Percentiles rank a stretch among this genome's conserved stretches.
These are phyloP conservation scores for Beauveria brongniartii DNA, from an alignment of 2,329 filamentous ascomycete species.

Conservation along the genomic window DNA sequence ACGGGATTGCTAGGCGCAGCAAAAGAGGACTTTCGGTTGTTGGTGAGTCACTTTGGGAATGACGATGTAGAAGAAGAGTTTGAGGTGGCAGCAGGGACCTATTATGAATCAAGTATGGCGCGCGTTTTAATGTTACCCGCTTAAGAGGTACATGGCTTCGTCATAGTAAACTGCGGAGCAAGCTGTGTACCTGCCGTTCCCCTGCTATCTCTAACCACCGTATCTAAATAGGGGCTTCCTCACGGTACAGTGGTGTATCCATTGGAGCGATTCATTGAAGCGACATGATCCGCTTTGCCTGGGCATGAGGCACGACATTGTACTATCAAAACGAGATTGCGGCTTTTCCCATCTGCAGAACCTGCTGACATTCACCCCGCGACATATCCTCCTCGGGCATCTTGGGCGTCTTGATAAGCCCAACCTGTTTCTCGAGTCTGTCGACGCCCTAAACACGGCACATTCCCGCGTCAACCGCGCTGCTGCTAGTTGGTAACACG, in stretches of 20 bases:
- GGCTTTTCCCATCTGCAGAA: no score
- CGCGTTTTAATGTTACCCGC: not conserved
- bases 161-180: not conserved
- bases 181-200: not conserved
- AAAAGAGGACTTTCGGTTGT: not conserved
- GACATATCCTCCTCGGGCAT: not conserved
- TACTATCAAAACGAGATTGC: no score
- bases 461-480: not conserved
- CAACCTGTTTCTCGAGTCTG: not conserved
- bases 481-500: not conserved
- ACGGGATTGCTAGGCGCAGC: not conserved
- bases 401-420: not conserved
- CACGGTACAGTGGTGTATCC: not conserved
- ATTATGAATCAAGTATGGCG: not conserved
- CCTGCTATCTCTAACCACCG: not conserved
- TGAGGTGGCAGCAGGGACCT: not conserved
- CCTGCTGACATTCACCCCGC: not conserved
- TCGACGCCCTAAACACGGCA: not conserved
- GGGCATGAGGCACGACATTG: no score
- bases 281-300: no score
- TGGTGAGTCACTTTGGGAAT: constrained; percentile 11
- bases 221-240: not conserved
- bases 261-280: no score
- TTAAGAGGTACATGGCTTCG: not conserved
- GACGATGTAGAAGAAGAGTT: constrained; percentile 3